Evolutionary conservation across 1,284 basidiomycete species (phyloP).

Genomic region (Ceratobasidium sp.): DNA sequence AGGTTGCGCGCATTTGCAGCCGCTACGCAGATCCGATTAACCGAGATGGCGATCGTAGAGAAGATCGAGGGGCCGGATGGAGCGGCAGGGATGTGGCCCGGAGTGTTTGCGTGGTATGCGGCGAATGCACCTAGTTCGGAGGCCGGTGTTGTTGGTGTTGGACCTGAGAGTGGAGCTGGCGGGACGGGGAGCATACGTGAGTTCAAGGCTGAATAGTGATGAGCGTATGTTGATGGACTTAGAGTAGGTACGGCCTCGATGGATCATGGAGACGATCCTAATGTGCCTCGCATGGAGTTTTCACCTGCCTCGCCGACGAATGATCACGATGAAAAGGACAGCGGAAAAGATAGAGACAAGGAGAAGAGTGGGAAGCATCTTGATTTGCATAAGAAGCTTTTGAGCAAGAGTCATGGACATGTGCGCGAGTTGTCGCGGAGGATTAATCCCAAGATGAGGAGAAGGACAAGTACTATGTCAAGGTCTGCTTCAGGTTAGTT

Average conservation of each 20-base stretch:
- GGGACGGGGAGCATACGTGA: constrained; percentile 22
- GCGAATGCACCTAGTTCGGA: constrained; percentile 35
- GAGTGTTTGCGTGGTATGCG: constrained; percentile 83
- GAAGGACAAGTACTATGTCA: constrained; percentile 64
- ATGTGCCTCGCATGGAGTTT: constrained; percentile 36
- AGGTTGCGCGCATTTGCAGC: constrained; percentile 78
- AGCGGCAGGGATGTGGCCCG: constrained; percentile 85
- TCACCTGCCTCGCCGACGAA: constrained; percentile 36
- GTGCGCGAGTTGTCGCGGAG: constrained; percentile 81
- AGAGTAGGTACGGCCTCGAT: constrained; percentile 22
- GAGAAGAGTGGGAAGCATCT: constrained; percentile 38
- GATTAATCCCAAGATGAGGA: constrained; percentile 76
- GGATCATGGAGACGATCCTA: constrained; percentile 18
- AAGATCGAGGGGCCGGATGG: constrained; percentile 87
- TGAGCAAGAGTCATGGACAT: constrained; percentile 76
- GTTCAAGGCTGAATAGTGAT: background rate
- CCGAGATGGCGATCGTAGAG: constrained; percentile 86
- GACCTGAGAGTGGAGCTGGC: background rate
- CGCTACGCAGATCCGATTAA: constrained; percentile 88
- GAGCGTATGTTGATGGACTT: background rate
- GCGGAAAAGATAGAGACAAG: constrained; percentile 25
- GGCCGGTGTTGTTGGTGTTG: background rate
- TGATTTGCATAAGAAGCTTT: constrained; percentile 57
- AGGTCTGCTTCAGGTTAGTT: constrained; percentile 72
- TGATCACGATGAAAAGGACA: constrained; percentile 21